Conservation (phyloP, 2,329 filamentous ascomycete genomes). For the Graphilbum sp. region DNA sequence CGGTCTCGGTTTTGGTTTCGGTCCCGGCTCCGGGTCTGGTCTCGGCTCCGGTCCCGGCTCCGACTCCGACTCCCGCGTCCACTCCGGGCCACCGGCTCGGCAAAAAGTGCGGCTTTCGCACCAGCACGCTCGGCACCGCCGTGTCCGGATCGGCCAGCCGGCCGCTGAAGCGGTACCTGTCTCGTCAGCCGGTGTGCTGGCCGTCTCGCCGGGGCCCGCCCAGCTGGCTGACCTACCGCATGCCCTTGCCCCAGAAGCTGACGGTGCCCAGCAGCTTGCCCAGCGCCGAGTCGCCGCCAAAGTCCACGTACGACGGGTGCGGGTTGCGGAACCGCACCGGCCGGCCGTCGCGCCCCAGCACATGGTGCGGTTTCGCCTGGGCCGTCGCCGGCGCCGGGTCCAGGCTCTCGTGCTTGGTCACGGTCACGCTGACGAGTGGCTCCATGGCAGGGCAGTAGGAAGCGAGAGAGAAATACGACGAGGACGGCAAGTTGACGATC, state of each 20-base stretch:
- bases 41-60: no score
- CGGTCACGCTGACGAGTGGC: constrained; percentile 2
- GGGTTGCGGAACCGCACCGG: constrained; percentile 31
- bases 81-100: constrained; percentile 34
- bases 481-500: no score
- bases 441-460: constrained; percentile 3
- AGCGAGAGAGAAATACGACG: no score
- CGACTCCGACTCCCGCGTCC: no score
- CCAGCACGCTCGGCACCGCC: constrained; percentile 46
- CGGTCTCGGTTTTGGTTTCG: no score
- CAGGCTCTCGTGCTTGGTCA: constrained; percentile 2
- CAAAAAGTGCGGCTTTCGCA: constrained; percentile 52
- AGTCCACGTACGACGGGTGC: constrained; percentile 26
- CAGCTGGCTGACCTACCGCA: background rate
- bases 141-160: constrained; percentile 37
- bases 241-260: background rate
- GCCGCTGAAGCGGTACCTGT: constrained; percentile 17
- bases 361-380: constrained; percentile 29
- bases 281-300: constrained; percentile 4
- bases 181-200: background rate
- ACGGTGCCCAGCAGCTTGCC: constrained; percentile 1
- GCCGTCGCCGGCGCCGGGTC: constrained; percentile 22
- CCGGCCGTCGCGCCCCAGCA: constrained; percentile 22
- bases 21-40: no score
- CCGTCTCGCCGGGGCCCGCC: background rate